Evolutionary conservation across 768 basidiomycete genomes (phyloP).

Genomic region (Trichaptum fuscoviolaceum): DNA sequence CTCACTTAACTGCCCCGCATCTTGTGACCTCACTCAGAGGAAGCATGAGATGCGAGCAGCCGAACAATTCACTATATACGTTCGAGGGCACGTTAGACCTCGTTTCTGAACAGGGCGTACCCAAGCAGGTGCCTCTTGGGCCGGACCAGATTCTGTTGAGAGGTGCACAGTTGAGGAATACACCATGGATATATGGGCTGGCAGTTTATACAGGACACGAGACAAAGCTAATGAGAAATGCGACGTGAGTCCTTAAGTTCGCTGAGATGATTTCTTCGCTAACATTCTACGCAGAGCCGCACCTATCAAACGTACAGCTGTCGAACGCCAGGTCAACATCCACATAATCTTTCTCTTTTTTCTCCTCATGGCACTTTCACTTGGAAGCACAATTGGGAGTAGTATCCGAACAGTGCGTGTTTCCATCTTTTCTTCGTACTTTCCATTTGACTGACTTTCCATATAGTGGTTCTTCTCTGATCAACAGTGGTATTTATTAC

Average conservation of each 20-base stretch:
- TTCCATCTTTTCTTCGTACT: not conserved
- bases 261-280: conserved; percentile 4
- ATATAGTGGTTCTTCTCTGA: conserved; percentile 77
- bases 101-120: conserved; percentile 46
- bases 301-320: conserved; percentile 94
- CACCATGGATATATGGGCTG: conserved; percentile 92
- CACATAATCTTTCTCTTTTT: conserved; percentile 96
- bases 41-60: conserved; percentile 88
- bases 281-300: conserved; percentile 56
- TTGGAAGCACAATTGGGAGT: conserved; percentile 89
- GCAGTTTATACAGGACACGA: conserved; percentile 96
- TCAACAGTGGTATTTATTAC: conserved; percentile 87
- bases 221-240: conserved; percentile 97
- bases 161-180: conserved; percentile 94
- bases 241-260: conserved; percentile 61
- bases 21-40: conserved; percentile 72
- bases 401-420: conserved; percentile 70
- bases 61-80: conserved; percentile 96
- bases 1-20: conserved; percentile 69
- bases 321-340: conserved; percentile 92
- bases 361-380: conserved; percentile 77
- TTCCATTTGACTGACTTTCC: conserved; percentile 2
- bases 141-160: conserved; percentile 93
- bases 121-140: conserved; percentile 83
- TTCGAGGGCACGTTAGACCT: conserved; percentile 82